These are phyloP conservation scores for Cryptococcus hybrid DNA, from an alignment of 1,284 basidiomycete species.

Conservation along the genomic window DNA sequence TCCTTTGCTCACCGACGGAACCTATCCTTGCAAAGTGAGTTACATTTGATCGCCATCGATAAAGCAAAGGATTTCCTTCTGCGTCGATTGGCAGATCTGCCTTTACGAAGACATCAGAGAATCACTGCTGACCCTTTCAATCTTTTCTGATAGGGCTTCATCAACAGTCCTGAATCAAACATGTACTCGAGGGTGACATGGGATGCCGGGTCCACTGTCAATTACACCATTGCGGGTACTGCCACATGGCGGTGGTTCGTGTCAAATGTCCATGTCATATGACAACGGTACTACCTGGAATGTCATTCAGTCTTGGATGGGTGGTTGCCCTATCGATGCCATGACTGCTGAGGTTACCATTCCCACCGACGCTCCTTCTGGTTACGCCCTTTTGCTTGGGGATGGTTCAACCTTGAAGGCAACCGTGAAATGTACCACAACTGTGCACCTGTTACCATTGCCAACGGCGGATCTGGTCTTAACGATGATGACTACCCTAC, in stretches of 20 bases:
- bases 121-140: neutral
- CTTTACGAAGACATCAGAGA: neutral
- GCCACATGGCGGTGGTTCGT: slow-evolving; percentile 51
- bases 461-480: slow-evolving; percentile 33
- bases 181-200: slow-evolving; percentile 38
- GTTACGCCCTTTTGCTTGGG: slow-evolving; percentile 51
- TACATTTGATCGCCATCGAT: neutral
- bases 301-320: slow-evolving; percentile 47
- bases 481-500: slow-evolving; percentile 28
- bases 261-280: slow-evolving; percentile 50
- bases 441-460: slow-evolving; percentile 50
- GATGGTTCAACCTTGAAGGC: slow-evolving; percentile 50
- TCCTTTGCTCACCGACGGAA: slow-evolving; percentile 40
- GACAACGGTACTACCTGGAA: slow-evolving; percentile 50
- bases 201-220: slow-evolving; percentile 30
- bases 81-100: too few species aligned
- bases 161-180: slow-evolving; percentile 28
- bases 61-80: too few species aligned
- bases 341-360: slow-evolving; percentile 39
- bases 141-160: slow-evolving; percentile 34
- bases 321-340: slow-evolving; percentile 44
- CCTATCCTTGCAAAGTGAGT: slow-evolving; percentile 50
- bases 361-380: slow-evolving; percentile 43
- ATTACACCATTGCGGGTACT: slow-evolving; percentile 39
- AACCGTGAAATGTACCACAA: slow-evolving; percentile 51